Evolutionary conservation across 164 flowering plant species (phyloP).

Genomic region (Nymphaea thermarum): DNA sequence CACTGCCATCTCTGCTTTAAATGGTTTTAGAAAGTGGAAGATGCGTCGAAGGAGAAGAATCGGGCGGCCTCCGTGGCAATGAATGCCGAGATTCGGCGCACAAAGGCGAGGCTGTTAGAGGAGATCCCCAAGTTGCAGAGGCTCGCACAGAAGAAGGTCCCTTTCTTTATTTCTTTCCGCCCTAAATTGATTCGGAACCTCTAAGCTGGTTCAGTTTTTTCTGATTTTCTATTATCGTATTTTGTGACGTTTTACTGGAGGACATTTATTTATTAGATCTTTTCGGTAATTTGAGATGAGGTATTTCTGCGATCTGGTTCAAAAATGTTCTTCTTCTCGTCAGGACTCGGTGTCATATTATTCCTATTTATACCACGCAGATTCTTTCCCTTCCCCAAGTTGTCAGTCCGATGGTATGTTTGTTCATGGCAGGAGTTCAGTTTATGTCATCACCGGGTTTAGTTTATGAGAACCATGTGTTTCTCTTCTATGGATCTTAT

Average conservation of each 20-base stretch:
- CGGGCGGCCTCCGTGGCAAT: conserved; percentile 81
- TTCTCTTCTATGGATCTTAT: no score
- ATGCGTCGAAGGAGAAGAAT: conserved; percentile 52
- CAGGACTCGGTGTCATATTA: no score
- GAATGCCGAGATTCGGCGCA: conserved; percentile 90
- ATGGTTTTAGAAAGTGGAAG: conserved; percentile 56
- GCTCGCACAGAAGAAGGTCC: conserved; percentile 71
- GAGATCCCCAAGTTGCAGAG: conserved; percentile 86
- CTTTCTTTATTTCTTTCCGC: not conserved
- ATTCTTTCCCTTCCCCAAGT: no score
- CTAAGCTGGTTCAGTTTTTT: not conserved
- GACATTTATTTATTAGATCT: no score
- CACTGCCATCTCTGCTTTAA: not conserved
- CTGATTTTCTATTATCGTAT: not conserved
- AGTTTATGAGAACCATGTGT: no score
- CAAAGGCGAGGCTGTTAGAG: conserved; percentile 76
- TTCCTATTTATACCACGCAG: no score
- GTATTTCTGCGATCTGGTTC: no score
- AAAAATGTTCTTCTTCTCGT: no score
- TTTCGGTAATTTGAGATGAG: no score
- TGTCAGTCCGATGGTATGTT: no score
- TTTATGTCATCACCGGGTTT: no score
- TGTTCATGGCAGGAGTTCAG: no score
- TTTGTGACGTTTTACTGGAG: not conserved
- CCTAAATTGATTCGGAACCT: not conserved